Percentiles rank a stretch among this genome's conserved stretches.
These are phyloP conservation scores for Cinchona pubescens DNA, from an alignment of 257 asterid species.

Conservation along the genomic window DNA sequence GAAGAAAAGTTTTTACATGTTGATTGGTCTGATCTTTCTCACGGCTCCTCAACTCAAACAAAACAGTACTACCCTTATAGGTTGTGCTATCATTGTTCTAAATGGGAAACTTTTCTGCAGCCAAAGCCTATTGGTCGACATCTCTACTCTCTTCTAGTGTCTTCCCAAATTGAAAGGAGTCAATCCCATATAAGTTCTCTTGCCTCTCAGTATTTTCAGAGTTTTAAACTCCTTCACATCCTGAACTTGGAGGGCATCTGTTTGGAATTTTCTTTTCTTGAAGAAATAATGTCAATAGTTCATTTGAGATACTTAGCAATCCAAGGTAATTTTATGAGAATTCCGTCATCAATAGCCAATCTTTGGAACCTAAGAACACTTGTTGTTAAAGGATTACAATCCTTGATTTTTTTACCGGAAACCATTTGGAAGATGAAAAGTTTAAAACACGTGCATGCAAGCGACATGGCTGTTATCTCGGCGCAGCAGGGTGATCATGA, in stretches of 20 bases:
- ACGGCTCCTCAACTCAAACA: no score
- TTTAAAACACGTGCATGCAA: neutral
- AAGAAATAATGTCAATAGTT: neutral
- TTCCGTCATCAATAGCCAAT: constrained; percentile 2
- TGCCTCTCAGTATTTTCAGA: neutral
- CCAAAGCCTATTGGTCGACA: neutral
- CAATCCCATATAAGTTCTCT: neutral
- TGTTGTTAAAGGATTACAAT: neutral
- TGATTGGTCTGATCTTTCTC: no score
- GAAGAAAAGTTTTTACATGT: no score
- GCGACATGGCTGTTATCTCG: neutral
- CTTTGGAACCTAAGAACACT: constrained; percentile 1
- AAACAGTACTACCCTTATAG: no score
- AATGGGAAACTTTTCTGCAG: neutral
- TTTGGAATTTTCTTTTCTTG: neutral
- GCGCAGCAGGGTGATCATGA: no score
- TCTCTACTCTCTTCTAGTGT: neutral
- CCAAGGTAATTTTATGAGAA: neutral
- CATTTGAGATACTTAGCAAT: constrained; percentile 5
- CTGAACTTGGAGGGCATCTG: neutral
- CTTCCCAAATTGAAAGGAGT: neutral
- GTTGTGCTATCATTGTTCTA: no score
- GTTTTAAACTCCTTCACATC: neutral
- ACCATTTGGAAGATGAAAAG: neutral
- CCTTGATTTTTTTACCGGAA: neutral